Evolutionary conservation across 1,284 basidiomycete species (phyloP).

Genomic region (Exsudoporus floridanus): DNA sequence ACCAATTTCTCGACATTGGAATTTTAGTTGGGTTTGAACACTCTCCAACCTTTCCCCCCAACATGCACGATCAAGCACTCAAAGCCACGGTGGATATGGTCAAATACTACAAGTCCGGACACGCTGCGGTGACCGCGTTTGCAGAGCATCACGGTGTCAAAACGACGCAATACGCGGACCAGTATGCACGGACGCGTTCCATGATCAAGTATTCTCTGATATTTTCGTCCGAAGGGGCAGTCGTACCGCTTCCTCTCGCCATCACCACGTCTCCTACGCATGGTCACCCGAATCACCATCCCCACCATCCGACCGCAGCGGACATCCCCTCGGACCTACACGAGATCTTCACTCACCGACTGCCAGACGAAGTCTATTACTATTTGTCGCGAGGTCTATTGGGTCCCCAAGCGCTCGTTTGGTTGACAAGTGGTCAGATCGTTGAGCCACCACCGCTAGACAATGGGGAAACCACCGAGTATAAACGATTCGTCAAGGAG

Average conservation of each 20-base stretch:
- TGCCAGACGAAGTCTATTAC: conserved; percentile 97
- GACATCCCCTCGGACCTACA: conserved; percentile 92
- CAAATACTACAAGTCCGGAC: conserved; percentile 85
- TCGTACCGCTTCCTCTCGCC: conserved; percentile 85
- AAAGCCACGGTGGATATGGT: conserved; percentile 88
- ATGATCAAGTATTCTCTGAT: conserved; percentile 95
- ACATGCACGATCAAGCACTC: conserved; percentile 73
- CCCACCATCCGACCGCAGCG: conserved; percentile 72
- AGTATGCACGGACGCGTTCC: conserved; percentile 86
- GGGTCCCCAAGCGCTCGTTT: conserved; percentile 84
- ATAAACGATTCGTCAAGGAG: conserved; percentile 92
- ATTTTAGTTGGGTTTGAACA: conserved; percentile 92
- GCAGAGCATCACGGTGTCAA: conserved; percentile 79
- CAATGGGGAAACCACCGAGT: conserved; percentile 94
- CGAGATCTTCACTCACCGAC: conserved; percentile 91
- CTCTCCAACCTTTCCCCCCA: conserved; percentile 84
- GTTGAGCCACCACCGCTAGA: conserved; percentile 90
- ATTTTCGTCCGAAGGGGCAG: conserved; percentile 86
- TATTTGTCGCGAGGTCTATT: conserved; percentile 93
- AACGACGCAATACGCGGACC: conserved; percentile 75
- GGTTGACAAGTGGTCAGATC: conserved; percentile 85
- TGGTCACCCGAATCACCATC: conserved; percentile 52
- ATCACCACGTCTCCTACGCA: conserved; percentile 52
- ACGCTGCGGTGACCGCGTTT: conserved; percentile 76
- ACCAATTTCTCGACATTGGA: conserved; percentile 93